Conservation (phyloP, 768 basidiomycete species). For the Paxillus ammoniavirescens region DNA sequence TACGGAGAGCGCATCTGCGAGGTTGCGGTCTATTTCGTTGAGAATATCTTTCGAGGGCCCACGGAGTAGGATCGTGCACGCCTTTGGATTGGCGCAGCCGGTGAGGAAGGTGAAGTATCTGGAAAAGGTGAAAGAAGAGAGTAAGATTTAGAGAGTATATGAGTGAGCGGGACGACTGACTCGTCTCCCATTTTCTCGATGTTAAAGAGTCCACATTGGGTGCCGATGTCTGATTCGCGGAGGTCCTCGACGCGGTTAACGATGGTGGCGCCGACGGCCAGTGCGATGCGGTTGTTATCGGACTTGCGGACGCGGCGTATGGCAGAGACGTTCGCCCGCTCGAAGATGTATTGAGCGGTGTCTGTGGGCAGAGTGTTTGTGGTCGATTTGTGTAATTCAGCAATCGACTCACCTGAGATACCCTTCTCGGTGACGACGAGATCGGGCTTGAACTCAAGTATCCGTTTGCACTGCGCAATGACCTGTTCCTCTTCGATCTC, state of each 20-base stretch:
- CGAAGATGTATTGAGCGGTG: constrained; percentile 88
- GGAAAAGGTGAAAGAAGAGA: neutral
- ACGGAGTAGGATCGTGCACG: constrained; percentile 96
- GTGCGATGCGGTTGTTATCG: constrained; percentile 97
- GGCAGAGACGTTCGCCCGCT: constrained; percentile 86
- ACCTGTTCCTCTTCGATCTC: constrained; percentile 98
- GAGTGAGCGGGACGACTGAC: constrained; percentile 32
- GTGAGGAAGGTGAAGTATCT: constrained; percentile 98
- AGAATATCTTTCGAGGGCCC: constrained; percentile 98
- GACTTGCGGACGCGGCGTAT: constrained; percentile 97
- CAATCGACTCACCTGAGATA: constrained; percentile 68
- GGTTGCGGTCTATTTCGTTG: constrained; percentile 96
- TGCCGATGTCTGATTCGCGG: constrained; percentile 88
- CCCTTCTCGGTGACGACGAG: constrained; percentile 97
- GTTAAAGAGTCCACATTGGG: constrained; percentile 92
- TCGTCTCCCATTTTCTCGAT: constrained; percentile 98
- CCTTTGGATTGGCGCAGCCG: constrained; percentile 88
- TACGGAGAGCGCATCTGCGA: constrained; percentile 96
- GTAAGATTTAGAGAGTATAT: neutral
- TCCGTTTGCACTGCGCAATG: constrained; percentile 76
- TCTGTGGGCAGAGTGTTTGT: constrained; percentile 44
- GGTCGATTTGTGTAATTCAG: neutral
- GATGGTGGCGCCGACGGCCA: constrained; percentile 93
- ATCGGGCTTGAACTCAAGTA: constrained; percentile 94
- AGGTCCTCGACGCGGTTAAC: constrained; percentile 96